These are phyloP conservation scores for Pleurotus sapidus DNA, from an alignment of 768 basidiomycete species.

Conservation along the genomic window DNA sequence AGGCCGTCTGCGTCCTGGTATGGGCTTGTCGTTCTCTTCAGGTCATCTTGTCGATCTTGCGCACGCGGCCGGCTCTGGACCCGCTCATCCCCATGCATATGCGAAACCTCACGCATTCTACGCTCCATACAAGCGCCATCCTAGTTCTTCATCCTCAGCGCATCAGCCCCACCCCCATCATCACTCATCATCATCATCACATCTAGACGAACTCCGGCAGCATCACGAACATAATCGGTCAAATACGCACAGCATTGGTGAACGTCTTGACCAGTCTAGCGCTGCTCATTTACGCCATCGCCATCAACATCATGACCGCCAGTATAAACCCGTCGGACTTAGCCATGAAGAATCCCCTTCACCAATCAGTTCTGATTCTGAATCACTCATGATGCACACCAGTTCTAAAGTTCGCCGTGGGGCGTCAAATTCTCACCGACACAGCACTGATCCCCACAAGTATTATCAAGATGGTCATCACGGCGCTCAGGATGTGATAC, in stretches of 20 bases:
- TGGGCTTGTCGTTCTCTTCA: slow-evolving; percentile 37
- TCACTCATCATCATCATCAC: neutral
- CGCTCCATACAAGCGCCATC: slow-evolving; percentile 5
- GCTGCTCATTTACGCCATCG: slow-evolving; percentile 23
- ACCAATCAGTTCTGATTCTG: slow-evolving; percentile 68
- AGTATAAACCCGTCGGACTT: slow-evolving; percentile 1
- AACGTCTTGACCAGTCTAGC: neutral
- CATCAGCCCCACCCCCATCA: slow-evolving; percentile 38
- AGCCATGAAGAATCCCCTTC: slow-evolving; percentile 64
- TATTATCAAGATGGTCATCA: slow-evolving; percentile 22
- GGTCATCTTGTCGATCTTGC: slow-evolving; percentile 38
- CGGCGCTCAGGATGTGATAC: neutral
- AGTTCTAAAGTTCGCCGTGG: slow-evolving; percentile 16
- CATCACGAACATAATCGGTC: slow-evolving; percentile 3
- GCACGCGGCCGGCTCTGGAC: slow-evolving; percentile 17
- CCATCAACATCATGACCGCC: slow-evolving; percentile 22
- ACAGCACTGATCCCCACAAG: slow-evolving; percentile 23
- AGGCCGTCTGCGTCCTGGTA: slow-evolving; percentile 15
- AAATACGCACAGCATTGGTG: neutral
- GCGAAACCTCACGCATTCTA: neutral
- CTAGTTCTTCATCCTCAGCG: slow-evolving; percentile 19
- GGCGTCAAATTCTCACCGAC: neutral
- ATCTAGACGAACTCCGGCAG: neutral
- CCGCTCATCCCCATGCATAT: slow-evolving; percentile 22
- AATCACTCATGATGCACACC: slow-evolving; percentile 36